These are phyloP conservation scores for Sporothrix protearum DNA, from an alignment of 2,329 filamentous ascomycete genomes.

Conservation along the genomic window DNA sequence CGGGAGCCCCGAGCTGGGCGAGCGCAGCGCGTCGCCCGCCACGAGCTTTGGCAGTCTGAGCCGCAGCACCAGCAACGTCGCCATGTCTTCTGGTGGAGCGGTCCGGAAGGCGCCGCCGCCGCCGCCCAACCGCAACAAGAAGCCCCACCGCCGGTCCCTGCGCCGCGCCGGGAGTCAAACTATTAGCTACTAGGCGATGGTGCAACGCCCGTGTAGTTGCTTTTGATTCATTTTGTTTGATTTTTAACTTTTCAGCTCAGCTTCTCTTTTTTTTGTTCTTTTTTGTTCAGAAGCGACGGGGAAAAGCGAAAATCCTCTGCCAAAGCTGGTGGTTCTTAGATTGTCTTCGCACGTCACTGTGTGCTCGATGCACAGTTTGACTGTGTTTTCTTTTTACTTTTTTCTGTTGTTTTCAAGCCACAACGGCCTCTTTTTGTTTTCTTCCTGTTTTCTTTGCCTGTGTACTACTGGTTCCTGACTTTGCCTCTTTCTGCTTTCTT, in stretches of 20 bases:
- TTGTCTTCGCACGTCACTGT: neutral
- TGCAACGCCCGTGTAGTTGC: neutral
- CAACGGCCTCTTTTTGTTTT: neutral
- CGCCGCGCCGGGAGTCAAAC: conserved; percentile 25
- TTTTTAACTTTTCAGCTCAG: no score
- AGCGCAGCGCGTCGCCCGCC: conserved; percentile 53
- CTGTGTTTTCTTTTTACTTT: neutral
- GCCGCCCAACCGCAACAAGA: conserved; percentile 49
- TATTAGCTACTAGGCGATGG: conserved; percentile 11
- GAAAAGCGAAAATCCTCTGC: neutral
- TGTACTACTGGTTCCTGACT: conserved; percentile 2
- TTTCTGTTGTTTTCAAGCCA: neutral
- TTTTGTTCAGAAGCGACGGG: neutral
- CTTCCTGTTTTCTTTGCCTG: neutral
- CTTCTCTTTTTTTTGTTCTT: neutral
- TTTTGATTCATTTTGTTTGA: neutral
- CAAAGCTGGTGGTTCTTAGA: neutral
- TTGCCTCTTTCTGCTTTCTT: neutral
- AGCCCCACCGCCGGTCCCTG: conserved; percentile 54
- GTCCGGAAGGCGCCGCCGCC: conserved; percentile 45
- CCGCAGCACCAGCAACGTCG: conserved; percentile 42
- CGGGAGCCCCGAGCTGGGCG: conserved; percentile 50
- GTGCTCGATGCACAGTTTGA: conserved; percentile 5
- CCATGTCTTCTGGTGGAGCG: neutral
- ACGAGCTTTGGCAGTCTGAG: conserved; percentile 55